Conservation (phyloP, 345 rosid species). For the Hevea brasiliensis region DNA sequence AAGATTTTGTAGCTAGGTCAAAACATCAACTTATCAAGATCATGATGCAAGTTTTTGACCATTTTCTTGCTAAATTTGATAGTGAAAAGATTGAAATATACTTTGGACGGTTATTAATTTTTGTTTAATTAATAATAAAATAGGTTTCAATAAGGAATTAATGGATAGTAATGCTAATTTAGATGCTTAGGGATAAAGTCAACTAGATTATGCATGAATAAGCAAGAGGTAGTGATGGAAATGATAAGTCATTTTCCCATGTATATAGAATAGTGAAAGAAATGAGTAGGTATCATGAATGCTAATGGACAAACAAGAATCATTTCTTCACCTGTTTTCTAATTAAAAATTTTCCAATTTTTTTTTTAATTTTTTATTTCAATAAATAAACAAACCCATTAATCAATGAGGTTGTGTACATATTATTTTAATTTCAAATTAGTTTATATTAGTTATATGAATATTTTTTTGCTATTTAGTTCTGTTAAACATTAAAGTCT, state of each 20-base stretch:
- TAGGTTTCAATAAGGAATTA: too few relatives aligned
- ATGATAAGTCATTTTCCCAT: constrained; percentile 29
- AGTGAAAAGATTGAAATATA: background rate
- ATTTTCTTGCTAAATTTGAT: background rate
- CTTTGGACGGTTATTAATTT: constrained; percentile 11
- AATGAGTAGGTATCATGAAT: constrained; percentile 39
- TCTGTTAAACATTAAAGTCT: too few relatives aligned
- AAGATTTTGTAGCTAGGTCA: constrained; percentile 6
- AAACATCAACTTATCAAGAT: constrained; percentile 16
- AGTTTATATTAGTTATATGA: too few relatives aligned
- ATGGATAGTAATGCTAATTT: background rate
- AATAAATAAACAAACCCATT: too few relatives aligned
- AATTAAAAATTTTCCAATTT: constrained; percentile 15
- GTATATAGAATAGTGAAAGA: constrained; percentile 20
- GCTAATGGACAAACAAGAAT: constrained; percentile 40
- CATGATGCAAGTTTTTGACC: constrained; percentile 19
- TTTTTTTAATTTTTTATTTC: constrained; percentile 9
- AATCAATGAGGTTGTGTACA: too few relatives aligned
- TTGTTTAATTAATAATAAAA: too few relatives aligned
- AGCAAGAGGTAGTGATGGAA: constrained; percentile 22
- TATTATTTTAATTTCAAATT: too few relatives aligned
- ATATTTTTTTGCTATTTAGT: too few relatives aligned
- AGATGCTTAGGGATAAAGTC: constrained; percentile 26
- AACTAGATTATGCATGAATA: constrained; percentile 28
- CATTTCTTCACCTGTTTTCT: constrained; percentile 19